Conservation (phyloP, 2,329 filamentous ascomycete genomes). For the Sclerotiophoma versabilis region DNA sequence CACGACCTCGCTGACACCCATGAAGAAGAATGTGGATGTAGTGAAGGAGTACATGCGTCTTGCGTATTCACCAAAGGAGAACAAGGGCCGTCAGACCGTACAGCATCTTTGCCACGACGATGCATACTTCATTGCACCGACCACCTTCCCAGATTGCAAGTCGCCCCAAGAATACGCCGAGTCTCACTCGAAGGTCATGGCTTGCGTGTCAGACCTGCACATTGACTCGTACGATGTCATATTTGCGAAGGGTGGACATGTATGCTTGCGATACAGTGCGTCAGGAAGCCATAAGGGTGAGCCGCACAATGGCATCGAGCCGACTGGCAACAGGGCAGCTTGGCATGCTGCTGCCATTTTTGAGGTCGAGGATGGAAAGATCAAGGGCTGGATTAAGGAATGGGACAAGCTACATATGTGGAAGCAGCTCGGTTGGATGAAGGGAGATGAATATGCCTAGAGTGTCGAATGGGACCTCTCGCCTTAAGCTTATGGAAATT, state of each 20-base stretch:
- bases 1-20: background rate
- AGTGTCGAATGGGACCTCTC: no score
- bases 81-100: constrained; percentile 45
- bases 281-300: constrained; percentile 48
- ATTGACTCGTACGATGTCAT: constrained; percentile 48
- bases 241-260: constrained; percentile 47
- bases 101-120: constrained; percentile 44
- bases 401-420: constrained; percentile 43
- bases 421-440: constrained; percentile 26
- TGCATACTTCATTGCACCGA: constrained; percentile 46
- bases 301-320: constrained; percentile 47
- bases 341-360: constrained; percentile 52
- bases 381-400: constrained; percentile 49
- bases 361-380: constrained; percentile 47
- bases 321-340: constrained; percentile 39
- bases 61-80: constrained; percentile 47
- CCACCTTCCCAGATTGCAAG: constrained; percentile 48
- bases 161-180: constrained; percentile 50
- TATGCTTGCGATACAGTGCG: constrained; percentile 49
- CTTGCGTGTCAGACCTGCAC: constrained; percentile 43
- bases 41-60: constrained; percentile 51
- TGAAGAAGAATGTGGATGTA: constrained; percentile 40
- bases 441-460: constrained; percentile 12
- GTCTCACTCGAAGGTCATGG: constrained; percentile 49
- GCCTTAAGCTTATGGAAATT: no score